phyloP scores from a whole-genome alignment of 768 basidiomycete genomes.

The Lactifluus subvellereus region DNA sequence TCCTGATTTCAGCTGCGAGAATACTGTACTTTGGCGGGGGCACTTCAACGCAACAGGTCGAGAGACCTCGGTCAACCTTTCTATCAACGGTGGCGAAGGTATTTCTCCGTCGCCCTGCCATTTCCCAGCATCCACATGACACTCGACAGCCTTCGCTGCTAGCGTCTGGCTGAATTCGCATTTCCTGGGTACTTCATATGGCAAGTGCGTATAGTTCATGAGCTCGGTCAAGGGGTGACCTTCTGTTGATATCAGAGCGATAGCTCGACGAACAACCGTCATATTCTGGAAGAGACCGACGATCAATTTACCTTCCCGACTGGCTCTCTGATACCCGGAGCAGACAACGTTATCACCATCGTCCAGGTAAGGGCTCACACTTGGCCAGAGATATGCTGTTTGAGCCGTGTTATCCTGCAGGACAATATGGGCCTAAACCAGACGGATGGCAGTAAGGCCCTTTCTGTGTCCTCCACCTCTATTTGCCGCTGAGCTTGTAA shows the following conservation, averaged over 20 bases:
- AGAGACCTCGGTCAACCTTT: conserved; percentile 63
- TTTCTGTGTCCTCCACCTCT: conserved; percentile 31
- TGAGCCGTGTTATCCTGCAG: conserved; percentile 30
- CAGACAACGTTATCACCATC: conserved; percentile 73
- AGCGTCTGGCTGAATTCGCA: conserved; percentile 74
- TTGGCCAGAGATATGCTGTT: background rate
- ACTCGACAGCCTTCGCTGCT: conserved; percentile 61
- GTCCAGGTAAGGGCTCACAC: conserved; percentile 47
- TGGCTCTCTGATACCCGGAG: conserved; percentile 43
- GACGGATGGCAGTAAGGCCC: conserved; percentile 33
- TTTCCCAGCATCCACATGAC: background rate
- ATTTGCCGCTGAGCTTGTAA: background rate
- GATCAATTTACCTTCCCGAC: conserved; percentile 57
- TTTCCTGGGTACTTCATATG: conserved; percentile 67
- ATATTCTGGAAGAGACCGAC: conserved; percentile 62
- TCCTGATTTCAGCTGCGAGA: conserved; percentile 60
- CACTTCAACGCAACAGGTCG: conserved; percentile 61
- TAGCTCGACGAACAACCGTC: conserved; percentile 61
- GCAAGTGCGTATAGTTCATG: conserved; percentile 46
- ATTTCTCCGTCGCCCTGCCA: background rate
- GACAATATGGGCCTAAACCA: conserved; percentile 81
- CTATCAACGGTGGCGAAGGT: conserved; percentile 80
- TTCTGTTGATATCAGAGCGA: background rate
- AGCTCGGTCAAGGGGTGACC: background rate
- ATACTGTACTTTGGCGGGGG: conserved; percentile 74